Conservation (phyloP, 305 asterid species). For the Solanum aculeatissimum region DNA sequence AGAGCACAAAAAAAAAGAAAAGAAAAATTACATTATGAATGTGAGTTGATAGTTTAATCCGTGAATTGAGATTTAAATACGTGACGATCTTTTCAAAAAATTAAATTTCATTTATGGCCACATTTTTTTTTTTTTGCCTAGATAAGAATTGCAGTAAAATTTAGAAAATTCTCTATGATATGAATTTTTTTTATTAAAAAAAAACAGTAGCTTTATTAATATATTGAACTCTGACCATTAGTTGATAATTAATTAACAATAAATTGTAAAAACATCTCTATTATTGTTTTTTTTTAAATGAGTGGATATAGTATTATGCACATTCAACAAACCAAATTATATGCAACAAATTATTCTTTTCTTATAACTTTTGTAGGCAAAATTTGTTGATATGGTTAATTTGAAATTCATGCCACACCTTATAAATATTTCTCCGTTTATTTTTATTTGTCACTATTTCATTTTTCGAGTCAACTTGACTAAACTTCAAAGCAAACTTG, state of each 20-base stretch:
- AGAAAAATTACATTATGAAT: not conserved
- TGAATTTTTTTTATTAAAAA: not conserved
- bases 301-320: not conserved
- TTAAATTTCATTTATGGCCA: not conserved
- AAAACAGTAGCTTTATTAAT: not conserved
- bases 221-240: not conserved
- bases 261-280: too few species aligned
- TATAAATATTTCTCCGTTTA: too few species aligned
- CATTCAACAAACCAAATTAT: not conserved
- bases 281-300: not conserved
- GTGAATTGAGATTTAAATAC: not conserved
- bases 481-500: too few species aligned
- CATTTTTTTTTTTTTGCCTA: not conserved
- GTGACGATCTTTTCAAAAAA: not conserved
- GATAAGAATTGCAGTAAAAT: not conserved
- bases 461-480: too few species aligned
- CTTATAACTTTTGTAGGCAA: not conserved
- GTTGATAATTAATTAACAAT: not conserved
- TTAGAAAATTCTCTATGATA: not conserved
- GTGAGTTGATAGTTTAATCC: not conserved
- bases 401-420: not conserved
- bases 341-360: not conserved
- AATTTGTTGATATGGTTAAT: not conserved
- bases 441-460: too few species aligned
- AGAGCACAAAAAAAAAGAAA: not conserved